Evolutionary conservation across 2,329 filamentous ascomycete species (phyloP).

Genomic region (Fusarium coffeatum): DNA sequence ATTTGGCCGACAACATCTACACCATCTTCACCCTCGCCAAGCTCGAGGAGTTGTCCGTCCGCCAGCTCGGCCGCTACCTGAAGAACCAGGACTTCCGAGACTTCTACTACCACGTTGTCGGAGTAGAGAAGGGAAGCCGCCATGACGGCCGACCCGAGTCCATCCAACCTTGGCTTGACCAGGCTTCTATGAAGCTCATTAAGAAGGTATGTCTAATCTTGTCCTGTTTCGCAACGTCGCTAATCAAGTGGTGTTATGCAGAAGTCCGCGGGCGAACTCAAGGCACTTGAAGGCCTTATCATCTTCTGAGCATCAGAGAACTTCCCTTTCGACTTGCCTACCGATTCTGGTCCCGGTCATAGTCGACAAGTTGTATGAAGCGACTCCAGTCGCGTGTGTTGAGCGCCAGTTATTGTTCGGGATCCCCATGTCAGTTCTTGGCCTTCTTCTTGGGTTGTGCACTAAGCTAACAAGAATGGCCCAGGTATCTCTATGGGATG

Average conservation of each 20-base stretch:
- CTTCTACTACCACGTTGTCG: not conserved
- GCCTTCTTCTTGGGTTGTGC: not conserved
- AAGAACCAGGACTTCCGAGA: not conserved
- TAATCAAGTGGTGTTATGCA: fast-evolving
- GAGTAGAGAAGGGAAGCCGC: not conserved
- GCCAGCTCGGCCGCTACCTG: not conserved
- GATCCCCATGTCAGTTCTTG: too few species aligned
- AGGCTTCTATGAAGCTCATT: not conserved
- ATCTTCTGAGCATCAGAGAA: not conserved
- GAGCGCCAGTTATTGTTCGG: not conserved
- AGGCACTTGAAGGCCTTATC: not conserved
- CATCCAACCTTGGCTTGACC: not conserved
- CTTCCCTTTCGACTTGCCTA: fast-evolving
- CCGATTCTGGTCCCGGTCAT: too few species aligned
- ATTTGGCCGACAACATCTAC: not conserved
- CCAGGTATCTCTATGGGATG: too few species aligned
- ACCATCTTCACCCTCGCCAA: not conserved
- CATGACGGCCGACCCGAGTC: not conserved
- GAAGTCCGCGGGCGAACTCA: not conserved
- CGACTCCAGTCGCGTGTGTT: not conserved
- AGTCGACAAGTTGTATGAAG: not conserved
- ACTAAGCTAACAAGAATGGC: not conserved
- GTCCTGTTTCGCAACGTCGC: not conserved
- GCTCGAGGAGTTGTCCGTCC: not conserved
- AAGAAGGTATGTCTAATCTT: not conserved